Percentiles rank a stretch among this genome's conserved stretches.
These are phyloP conservation scores for Fusarium coffeatum DNA, from an alignment of 2,329 filamentous ascomycete species.

Conservation along the genomic window DNA sequence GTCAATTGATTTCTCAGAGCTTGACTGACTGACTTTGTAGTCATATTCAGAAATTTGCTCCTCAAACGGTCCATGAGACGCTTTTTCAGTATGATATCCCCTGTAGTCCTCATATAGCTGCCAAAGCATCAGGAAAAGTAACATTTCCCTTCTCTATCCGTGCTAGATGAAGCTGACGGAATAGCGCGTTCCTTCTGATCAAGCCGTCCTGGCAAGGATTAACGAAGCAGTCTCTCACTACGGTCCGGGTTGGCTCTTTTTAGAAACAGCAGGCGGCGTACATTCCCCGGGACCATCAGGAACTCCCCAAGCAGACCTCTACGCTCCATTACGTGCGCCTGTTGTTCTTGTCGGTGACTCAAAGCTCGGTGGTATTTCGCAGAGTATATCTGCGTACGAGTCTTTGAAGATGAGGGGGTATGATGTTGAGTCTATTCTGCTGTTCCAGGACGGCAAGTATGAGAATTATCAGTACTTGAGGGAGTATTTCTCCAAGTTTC, in stretches of 20 bases:
- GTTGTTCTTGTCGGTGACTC: conserved; percentile 80
- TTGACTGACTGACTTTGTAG: conserved; percentile 52
- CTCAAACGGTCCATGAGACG: conserved; percentile 61
- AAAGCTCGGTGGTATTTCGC: conserved; percentile 81
- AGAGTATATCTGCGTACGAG: conserved; percentile 84
- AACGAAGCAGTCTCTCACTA: conserved; percentile 51
- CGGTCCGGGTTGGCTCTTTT: conserved; percentile 70
- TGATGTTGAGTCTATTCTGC: conserved; percentile 75
- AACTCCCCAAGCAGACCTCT: conserved; percentile 81
- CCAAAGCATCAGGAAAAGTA: conserved; percentile 60
- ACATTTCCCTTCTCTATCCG: rapidly evolving
- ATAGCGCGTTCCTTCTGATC: conserved; percentile 63
- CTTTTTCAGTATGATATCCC: conserved; percentile 79
- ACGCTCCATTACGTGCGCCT: conserved; percentile 78
- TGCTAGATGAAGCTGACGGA: background rate
- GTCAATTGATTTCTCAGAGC: rapidly evolving
- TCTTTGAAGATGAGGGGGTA: conserved; percentile 82
- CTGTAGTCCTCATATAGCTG: conserved; percentile 82
- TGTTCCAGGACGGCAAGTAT: conserved; percentile 75
- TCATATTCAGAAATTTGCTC: conserved; percentile 71
- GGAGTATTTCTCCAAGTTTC: conserved; percentile 72
- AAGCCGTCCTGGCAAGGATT: conserved; percentile 62
- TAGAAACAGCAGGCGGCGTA: conserved; percentile 86
- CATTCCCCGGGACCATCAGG: conserved; percentile 83
- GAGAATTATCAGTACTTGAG: conserved; percentile 75